phyloP scores from a whole-genome alignment of 495 filamentous ascomycete species.

The Aspergillus coremiiformis region DNA sequence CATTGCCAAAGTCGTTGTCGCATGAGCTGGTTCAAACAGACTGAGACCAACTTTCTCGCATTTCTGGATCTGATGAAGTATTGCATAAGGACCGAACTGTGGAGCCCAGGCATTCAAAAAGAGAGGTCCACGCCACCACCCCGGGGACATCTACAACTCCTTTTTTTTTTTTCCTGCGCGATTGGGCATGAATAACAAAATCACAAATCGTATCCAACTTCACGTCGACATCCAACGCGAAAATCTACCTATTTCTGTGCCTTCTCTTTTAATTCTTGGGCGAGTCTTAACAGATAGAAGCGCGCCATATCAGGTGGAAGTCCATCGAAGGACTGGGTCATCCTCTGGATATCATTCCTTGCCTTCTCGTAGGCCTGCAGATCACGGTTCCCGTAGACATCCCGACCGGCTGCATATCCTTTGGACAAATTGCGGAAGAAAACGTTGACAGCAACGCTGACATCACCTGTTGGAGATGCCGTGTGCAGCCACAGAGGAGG shows the following conservation, averaged over 20 bases:
- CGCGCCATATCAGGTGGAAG: slow-evolving; percentile 57
- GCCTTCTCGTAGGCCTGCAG: slow-evolving; percentile 77
- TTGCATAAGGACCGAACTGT: not conserved
- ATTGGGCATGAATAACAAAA: not conserved
- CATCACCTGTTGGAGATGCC: slow-evolving; percentile 52
- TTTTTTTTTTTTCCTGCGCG: not conserved
- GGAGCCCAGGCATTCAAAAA: not conserved
- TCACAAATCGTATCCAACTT: not conserved
- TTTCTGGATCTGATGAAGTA: not conserved
- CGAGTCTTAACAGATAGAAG: slow-evolving; percentile 73
- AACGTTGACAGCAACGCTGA: slow-evolving; percentile 74
- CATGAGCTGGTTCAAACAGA: not conserved
- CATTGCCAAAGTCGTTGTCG: not conserved
- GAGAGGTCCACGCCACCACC: not conserved
- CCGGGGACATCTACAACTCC: not conserved
- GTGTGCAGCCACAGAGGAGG: slow-evolving; percentile 80
- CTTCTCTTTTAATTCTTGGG: slow-evolving; percentile 53
- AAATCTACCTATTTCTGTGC: slow-evolving; percentile 17
- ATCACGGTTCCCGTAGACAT: slow-evolving; percentile 87
- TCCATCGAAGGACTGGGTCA: slow-evolving; percentile 58
- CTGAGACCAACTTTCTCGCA: not conserved
- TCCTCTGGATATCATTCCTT: slow-evolving; percentile 60
- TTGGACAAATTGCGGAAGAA: slow-evolving; percentile 69
- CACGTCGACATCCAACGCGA: not conserved
- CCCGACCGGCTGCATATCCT: slow-evolving; percentile 66